phyloP scores from a whole-genome alignment of 495 filamentous ascomycete genomes.

The Aspergillus homomorphus region DNA sequence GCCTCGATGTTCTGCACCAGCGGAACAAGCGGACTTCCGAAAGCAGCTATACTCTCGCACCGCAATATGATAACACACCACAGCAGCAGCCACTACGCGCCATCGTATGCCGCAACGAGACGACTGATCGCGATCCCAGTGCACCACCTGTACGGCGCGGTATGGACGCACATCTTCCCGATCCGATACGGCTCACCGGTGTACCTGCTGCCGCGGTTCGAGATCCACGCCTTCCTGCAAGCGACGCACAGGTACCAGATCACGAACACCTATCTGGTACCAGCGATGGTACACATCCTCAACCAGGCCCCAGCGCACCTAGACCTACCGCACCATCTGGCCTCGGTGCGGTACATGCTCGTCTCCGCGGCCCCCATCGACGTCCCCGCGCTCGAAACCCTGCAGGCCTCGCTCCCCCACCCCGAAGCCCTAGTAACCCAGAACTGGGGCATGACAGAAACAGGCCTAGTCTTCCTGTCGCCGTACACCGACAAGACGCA shows the following conservation, averaged over 20 bases:
- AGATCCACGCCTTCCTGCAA: constrained; percentile 48
- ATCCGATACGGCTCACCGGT: constrained; percentile 49
- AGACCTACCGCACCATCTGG: constrained; percentile 36
- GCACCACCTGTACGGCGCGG: constrained; percentile 56
- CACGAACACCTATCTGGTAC: constrained; percentile 56
- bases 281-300: constrained; percentile 52
- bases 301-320: constrained; percentile 38
- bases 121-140: constrained; percentile 55
- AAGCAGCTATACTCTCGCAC: constrained; percentile 50
- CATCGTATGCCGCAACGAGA: constrained; percentile 36
- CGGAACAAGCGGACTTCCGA: constrained; percentile 56
- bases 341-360: constrained; percentile 37
- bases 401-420: neutral
- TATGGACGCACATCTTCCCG: constrained; percentile 48
- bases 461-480: constrained; percentile 46
- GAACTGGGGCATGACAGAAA: constrained; percentile 35
- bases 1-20: constrained; percentile 50
- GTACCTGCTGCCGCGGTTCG: constrained; percentile 58
- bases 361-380: constrained; percentile 9
- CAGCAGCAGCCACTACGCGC: constrained; percentile 39
- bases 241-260: constrained; percentile 53
- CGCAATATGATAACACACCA: constrained; percentile 48
- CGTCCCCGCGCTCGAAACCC: neutral
- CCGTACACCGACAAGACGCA: constrained; percentile 15
- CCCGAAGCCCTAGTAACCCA: neutral